Base-by-base conservation (phyloP, 345 rosid species). In the Rhodomyrtus tomentosa region DNA sequence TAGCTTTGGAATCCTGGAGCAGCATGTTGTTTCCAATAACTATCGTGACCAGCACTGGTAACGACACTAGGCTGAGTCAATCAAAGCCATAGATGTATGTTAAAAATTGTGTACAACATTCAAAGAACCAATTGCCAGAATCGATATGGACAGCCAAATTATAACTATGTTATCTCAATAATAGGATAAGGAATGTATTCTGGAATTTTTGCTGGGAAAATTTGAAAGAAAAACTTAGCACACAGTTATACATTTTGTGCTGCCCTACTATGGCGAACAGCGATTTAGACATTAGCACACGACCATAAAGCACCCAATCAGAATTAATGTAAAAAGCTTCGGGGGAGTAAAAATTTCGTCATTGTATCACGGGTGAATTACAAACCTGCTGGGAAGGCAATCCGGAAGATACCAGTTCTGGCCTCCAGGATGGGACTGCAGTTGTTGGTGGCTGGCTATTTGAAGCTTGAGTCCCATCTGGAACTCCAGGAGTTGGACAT, bases 311-410 rank as follows among this genome's bases (percentile, higher is more conserved):
- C 55, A 50, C 24, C 36, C 42, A 50, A 40, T 20, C 55, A 81
- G 55, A 50, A 29, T 22, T 81, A 32, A 50, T 29, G 42, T 52
- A 55, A 32, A 32, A 81, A 27, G 45, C 10, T 81, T 81, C 18
- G 5, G 18, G 45, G 13, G 24, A 68, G 5, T 32, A 9, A 68
- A 32, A 32, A 32, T 68, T 68, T 38, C 12, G 10, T 18, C 45
- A 68, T 68, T 32, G 53, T 20, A 82, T 54, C 40, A 36, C 29
- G 50, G 50, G 36, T 49, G 68, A 82, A 86, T 16, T 18, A 52
- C 86, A 87, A 93, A 96, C 99, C 99, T 96, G 99, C 85, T 87
- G 88, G 27, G 94, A 85, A 86, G 96, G 89, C 50, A 88, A 86
- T 80, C 91, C 98, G 56, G 93, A 91, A 83, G 95, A 73, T 82